Evolutionary conservation across 768 basidiomycete species (phyloP), one percentile per base, ranked within the genome.

Genomic region (Tephrocybe rancida): DNA sequence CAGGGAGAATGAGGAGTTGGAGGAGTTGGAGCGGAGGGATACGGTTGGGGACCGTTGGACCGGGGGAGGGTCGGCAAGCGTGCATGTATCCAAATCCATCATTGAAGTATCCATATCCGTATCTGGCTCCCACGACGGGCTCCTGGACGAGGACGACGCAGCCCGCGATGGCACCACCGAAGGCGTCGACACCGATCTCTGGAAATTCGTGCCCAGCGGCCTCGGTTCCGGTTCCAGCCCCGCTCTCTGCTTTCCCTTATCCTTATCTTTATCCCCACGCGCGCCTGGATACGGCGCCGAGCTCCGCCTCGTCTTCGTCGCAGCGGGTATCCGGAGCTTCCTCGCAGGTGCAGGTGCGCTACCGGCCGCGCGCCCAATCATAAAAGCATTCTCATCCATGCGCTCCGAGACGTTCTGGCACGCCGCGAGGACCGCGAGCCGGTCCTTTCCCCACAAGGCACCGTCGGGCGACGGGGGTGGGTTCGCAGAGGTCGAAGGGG

Each of bases 381-480:
- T 19, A 2, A 61, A 60, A 18, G 61, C 67, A 26, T 65, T 66
- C 27, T 68, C 65, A 51, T 74, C 67, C 35, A 71, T 65, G 19
- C 64, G 61, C 27, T 67, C 69, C n/a, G 70, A 71, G 10, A 72
- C 69, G 27, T 65, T 70, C 52, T 72, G 72, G 27, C 74, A 55
- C 24, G 71, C 63, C 35, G 66, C 62, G 32, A 75, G 46, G 22
- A 75, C 30, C 9, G 54, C 30, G 7, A 29, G 42, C 9, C 58
- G 58, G 41, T 59, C 58, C 35, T 55, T 58, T 22, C 43, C 44
- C 58, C 58, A 59, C 10, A 59, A 45, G 22, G 44, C 48, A 26
- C 39, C 54, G 16, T 55, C 58, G 3, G 58, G 58, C 25, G 51
- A 54, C 8, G 58, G 58, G 19, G 58, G 58, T 30, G 54, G 58